Evolutionary conservation across 2,329 filamentous ascomycete species (phyloP).

Genomic region (Verticillium dahliae): DNA sequence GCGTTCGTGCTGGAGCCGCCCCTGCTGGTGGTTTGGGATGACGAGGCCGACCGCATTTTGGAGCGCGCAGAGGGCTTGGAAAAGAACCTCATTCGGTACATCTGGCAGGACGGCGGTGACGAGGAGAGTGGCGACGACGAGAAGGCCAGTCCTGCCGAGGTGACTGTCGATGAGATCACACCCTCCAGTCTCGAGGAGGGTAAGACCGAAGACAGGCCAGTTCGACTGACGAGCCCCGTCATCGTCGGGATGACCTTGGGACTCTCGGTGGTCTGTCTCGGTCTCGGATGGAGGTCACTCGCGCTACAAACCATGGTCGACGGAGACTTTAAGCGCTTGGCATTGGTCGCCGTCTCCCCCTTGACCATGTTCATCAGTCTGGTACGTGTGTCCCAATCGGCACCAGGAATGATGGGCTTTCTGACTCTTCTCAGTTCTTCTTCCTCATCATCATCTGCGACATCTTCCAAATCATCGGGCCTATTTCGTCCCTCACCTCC

Average conservation of each 20-base stretch:
- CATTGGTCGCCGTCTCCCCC: conserved; percentile 43
- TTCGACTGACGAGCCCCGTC: conserved; percentile 47
- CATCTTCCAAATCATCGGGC: conserved; percentile 40
- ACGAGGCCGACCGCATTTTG: conserved; percentile 50
- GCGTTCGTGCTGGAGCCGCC: conserved; percentile 54
- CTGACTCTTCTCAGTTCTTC: conserved; percentile 25
- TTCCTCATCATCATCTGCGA: conserved; percentile 33
- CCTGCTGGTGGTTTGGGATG: conserved; percentile 58
- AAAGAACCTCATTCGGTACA: conserved; percentile 46
- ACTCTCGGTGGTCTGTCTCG: conserved; percentile 46
- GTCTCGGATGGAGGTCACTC: conserved; percentile 47
- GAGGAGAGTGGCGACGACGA: conserved; percentile 34
- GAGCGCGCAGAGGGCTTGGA: conserved; percentile 45
- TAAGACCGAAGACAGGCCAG: conserved; percentile 34
- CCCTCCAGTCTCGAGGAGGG: conserved; percentile 31
- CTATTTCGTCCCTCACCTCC: conserved; percentile 32
- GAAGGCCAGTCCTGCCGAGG: conserved; percentile 19
- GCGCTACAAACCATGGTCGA: conserved; percentile 49
- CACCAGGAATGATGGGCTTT: too few species aligned
- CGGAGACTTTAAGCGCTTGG: conserved; percentile 43
- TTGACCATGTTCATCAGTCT: conserved; percentile 53
- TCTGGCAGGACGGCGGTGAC: conserved; percentile 40
- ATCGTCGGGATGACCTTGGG: conserved; percentile 45
- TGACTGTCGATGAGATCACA: conserved; percentile 36
- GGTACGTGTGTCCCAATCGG: conserved; percentile 20